These are phyloP conservation scores for Blastobotrys petasosporus DNA, from an alignment of 1,139 yeast species.

Conservation along the genomic window DNA sequence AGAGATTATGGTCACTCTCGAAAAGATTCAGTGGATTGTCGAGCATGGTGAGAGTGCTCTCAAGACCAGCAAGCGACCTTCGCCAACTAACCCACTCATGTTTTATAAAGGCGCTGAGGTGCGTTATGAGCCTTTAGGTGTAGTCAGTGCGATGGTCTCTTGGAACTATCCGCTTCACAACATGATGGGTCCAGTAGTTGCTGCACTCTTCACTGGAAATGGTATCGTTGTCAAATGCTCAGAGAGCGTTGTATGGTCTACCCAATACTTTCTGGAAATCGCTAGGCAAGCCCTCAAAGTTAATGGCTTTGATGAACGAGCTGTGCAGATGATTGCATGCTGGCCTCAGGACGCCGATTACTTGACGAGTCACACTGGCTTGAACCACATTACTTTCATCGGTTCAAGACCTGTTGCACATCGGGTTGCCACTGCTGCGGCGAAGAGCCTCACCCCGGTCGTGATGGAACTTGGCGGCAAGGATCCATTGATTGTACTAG, in stretches of 20 bases:
- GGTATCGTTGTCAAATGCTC: constrained; percentile 89
- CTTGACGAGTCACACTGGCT: constrained; percentile 74
- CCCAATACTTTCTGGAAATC: constrained; percentile 65
- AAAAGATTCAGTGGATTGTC: constrained; percentile 83
- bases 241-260: constrained; percentile 94
- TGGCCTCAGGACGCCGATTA: constrained; percentile 84
- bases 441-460: constrained; percentile 79
- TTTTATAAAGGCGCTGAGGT: constrained; percentile 84
- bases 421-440: constrained; percentile 73
- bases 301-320: constrained; percentile 69
- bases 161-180: constrained; percentile 96
- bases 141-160: constrained; percentile 83
- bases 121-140: constrained; percentile 83
- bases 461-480: constrained; percentile 96
- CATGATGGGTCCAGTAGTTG: constrained; percentile 84
- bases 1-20: constrained; percentile 82
- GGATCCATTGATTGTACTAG: constrained; percentile 81
- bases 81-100: constrained; percentile 81
- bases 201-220: constrained; percentile 84
- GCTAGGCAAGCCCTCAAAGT: constrained; percentile 64
- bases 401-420: constrained; percentile 95
- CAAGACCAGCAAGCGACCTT: constrained; percentile 70
- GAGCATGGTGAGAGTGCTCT: constrained; percentile 73
- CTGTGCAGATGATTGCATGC: constrained; percentile 71
- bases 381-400: constrained; percentile 85